These are phyloP conservation scores for Ophiostoma ips DNA, from an alignment of 2,329 filamentous ascomycete genomes.

Conservation along the genomic window DNA sequence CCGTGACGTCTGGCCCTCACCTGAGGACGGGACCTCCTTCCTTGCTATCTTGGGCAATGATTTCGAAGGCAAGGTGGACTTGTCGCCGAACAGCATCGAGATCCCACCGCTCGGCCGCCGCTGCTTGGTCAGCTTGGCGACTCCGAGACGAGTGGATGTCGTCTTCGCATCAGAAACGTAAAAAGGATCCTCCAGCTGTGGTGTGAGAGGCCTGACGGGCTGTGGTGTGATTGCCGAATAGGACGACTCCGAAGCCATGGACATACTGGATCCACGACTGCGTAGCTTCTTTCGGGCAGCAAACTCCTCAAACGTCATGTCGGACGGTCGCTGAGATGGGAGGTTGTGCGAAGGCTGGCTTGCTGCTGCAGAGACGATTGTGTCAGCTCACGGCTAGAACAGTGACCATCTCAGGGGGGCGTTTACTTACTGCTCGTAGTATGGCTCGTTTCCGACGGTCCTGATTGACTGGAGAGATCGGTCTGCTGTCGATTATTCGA, in stretches of 20 bases:
- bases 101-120: slow-evolving; percentile 5
- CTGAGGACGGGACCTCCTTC: slow-evolving; percentile 3
- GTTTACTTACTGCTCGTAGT: background rate
- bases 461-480: background rate
- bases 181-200: slow-evolving; percentile 3
- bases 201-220: slow-evolving; percentile 5
- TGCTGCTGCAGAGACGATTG: background rate
- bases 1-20: background rate
- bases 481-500: slow-evolving; percentile 3
- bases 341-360: background rate
- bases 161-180: background rate
- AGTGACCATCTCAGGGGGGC: too few species aligned
- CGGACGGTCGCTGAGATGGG: slow-evolving; percentile 1
- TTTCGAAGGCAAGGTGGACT: background rate
- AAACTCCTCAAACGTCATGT: slow-evolving; percentile 9
- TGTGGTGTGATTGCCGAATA: slow-evolving; percentile 4
- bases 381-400: too few species aligned
- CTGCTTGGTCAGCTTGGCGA: slow-evolving; percentile 7
- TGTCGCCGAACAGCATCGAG: slow-evolving; percentile 8
- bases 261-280: slow-evolving; percentile 5
- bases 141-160: background rate
- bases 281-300: slow-evolving; percentile 5
- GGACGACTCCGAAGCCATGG: slow-evolving; percentile 4
- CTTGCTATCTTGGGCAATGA: slow-evolving; percentile 1
- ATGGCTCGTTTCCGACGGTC: background rate